phyloP scores from a whole-genome alignment of 108 stramenopile species.

The Parietichytrium sp. region DNA sequence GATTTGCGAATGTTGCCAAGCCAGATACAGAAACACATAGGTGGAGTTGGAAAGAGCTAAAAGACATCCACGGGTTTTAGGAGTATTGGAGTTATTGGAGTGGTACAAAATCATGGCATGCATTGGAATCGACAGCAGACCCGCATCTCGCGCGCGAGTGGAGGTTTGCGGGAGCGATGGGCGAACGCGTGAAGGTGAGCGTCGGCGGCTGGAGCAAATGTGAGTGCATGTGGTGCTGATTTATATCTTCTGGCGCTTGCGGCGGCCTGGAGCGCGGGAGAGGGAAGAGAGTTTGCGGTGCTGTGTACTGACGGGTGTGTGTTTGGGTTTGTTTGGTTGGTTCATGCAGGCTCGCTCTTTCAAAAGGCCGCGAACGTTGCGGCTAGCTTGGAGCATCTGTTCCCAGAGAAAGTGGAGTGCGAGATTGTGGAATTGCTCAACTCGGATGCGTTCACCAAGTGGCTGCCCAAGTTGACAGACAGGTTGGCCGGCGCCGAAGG shows the following conservation, averaged over 20 bases:
- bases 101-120: too few species aligned
- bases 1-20: too few species aligned
- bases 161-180: too few species aligned
- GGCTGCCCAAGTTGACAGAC: conserved; percentile 33
- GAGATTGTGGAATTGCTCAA: conserved; percentile 35
- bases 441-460: conserved; percentile 29
- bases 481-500: conserved; percentile 29
- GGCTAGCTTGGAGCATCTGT: conserved; percentile 30
- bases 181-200: too few species aligned
- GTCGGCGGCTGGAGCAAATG: too few species aligned
- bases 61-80: too few species aligned
- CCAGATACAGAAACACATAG: too few species aligned
- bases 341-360: conserved; percentile 29
- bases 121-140: too few species aligned
- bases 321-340: neutral
- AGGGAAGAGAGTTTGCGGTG: neutral
- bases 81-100: too few species aligned
- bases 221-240: too few species aligned
- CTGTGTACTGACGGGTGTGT: neutral
- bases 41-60: too few species aligned
- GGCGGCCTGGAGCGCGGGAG: neutral
- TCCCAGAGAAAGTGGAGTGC: conserved; percentile 3
- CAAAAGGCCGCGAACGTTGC: conserved; percentile 33
- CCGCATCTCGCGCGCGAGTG: too few species aligned
- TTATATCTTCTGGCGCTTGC: neutral